phyloP scores from a whole-genome alignment of 73 alveolate genomes.

The Uronychia setigera region DNA sequence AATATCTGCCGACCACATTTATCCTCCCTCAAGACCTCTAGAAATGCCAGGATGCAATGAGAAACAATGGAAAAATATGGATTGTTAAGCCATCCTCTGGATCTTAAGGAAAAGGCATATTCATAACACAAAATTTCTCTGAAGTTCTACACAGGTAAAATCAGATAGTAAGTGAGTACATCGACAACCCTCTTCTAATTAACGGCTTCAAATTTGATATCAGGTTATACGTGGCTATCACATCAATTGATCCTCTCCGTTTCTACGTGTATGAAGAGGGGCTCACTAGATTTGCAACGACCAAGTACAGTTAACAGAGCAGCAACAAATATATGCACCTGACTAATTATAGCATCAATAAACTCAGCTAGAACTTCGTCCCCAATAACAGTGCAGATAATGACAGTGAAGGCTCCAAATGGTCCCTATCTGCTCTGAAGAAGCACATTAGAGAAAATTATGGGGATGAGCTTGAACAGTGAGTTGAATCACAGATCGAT shows the following conservation, averaged over 20 bases:
- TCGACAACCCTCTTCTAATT: slow-evolving; percentile 68
- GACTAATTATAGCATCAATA: slow-evolving; percentile 78
- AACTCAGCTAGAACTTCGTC: slow-evolving; percentile 65
- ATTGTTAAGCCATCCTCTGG: slow-evolving; percentile 87
- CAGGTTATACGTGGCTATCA: slow-evolving; percentile 71
- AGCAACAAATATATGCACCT: slow-evolving; percentile 59
- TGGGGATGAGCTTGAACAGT: slow-evolving; percentile 47
- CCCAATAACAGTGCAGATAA: slow-evolving; percentile 51
- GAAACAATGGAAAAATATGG: slow-evolving; percentile 33
- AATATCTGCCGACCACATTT: slow-evolving; percentile 21
- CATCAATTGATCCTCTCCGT: slow-evolving; percentile 68
- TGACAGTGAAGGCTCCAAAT: slow-evolving; percentile 66
- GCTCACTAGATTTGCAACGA: slow-evolving; percentile 70
- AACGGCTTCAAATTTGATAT: slow-evolving; percentile 68
- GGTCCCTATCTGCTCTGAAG: slow-evolving; percentile 62
- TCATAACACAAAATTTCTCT: slow-evolving; percentile 66
- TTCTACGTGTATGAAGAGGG: slow-evolving; percentile 64
- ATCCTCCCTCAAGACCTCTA: slow-evolving; percentile 21
- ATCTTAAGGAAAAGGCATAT: slow-evolving; percentile 92
- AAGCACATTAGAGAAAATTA: slow-evolving; percentile 38
- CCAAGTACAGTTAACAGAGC: slow-evolving; percentile 44
- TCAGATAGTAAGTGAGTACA: slow-evolving; percentile 38
- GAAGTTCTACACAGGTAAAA: slow-evolving; percentile 55
- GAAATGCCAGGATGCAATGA: slow-evolving; percentile 1
- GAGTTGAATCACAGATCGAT: slow-evolving; percentile 67